Evolutionary conservation across 441 rosid species (phyloP).

Genomic region (Gossypium davidsonii): DNA sequence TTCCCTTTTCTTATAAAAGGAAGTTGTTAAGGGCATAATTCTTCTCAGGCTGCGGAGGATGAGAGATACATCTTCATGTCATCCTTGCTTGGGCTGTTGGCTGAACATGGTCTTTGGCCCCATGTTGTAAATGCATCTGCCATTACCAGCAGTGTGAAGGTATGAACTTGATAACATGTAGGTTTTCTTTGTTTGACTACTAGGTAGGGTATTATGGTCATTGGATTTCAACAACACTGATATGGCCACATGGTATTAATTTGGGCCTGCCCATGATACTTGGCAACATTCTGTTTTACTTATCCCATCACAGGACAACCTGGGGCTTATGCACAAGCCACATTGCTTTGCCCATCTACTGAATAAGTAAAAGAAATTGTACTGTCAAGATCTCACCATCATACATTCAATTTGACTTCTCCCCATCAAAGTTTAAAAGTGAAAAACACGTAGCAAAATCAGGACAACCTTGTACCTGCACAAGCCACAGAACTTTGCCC

Average conservation of each 20-base stretch:
- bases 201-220: neutral
- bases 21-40: neutral
- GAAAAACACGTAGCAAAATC: neutral
- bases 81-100: conserved; percentile 81
- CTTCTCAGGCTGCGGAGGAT: conserved; percentile 67
- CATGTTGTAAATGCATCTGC: conserved; percentile 64
- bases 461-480: neutral
- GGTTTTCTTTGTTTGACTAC: neutral
- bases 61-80: conserved; percentile 76
- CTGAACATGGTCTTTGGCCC: conserved; percentile 75
- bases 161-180: conserved; percentile 23
- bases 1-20: neutral
- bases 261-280: neutral
- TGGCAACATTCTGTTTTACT: neutral
- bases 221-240: neutral
- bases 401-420: neutral
- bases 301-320: neutral
- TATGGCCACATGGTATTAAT: neutral
- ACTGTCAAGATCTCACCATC: neutral
- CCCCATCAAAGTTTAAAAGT: neutral
- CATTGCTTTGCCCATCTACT: neutral
- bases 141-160: conserved; percentile 68
- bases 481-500: neutral
- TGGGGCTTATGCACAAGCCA: neutral
- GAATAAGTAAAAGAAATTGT: neutral